Evolutionary conservation across 2,329 filamentous ascomycete genomes (phyloP), one percentile per base, ranked within the genome.

Genomic region (Domatiomyces catenatus): DNA sequence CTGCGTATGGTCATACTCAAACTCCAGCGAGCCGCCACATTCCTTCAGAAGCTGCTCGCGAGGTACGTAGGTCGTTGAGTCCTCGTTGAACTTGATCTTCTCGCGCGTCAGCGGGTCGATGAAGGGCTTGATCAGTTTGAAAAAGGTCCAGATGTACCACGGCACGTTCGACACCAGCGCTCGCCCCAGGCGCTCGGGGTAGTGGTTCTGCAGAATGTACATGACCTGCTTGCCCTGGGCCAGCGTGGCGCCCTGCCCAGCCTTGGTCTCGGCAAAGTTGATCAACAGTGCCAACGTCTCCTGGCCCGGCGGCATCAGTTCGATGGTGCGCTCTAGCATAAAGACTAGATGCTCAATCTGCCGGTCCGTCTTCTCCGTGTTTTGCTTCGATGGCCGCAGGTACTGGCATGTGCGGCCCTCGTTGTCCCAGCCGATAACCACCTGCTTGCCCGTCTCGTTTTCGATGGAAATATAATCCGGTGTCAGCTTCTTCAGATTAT

Each of bases 61-160:
- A 4, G 88, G 88, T 18, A 98, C 83, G 65, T 88, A 87, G 58
- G 84, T 73, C 59, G 75, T 76, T 72, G 94, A 81, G 63, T 93
- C 84, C 66, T 94, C 88, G 72, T 96, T 95, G 75, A 94, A 95
- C 71, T 92, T 93, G 71, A 98, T 81, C 74, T 98, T 98, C 63
- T 92, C 81, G 52, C 85, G 81, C 8, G 92, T 98, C 61, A 89
- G 72, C 6, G 92, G 92, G 67, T 98, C 92, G 69, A 98, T 94
- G 69, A 98, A 95, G 42, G 90, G 88, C 3, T 81, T 88, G 69
- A 98, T 89, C 61, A 95, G 72, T 69, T 94, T 95, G 76, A 96
- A 94, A 75, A 98, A 98, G 48, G 85, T 85, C 67, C 79, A 83
- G 54, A 96, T 86, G 56, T 94, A 77, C 80, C 86, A 95, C 0